Base-by-base conservation (phyloP, 345 rosid genomes). In the Diplotaxis tenuifolia region DNA sequence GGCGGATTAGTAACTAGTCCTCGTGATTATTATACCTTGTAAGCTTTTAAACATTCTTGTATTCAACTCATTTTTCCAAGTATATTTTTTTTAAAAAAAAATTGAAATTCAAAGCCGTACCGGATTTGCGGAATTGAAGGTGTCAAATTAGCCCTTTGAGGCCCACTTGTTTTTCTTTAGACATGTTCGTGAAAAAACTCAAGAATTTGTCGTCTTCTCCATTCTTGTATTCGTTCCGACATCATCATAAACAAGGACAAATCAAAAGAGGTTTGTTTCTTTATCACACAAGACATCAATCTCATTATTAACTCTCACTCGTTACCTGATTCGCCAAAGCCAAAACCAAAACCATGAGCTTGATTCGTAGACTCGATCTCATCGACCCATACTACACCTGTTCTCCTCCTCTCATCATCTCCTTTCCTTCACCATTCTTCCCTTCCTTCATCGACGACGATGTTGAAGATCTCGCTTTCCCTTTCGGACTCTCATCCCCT, bases 401-500 rank as follows among this genome's bases (percentile, higher is more conserved):
- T 60, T 61, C 70, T 1, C 77, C 69, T 53, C 73, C 69, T 53
- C 73, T 72, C 80, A 12, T 77, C 14, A 10, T 77, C 56, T n/a
- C n/a, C n/a, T n/a, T n/a, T n/a, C n/a, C n/a, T n/a, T n/a, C n/a
- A n/a, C n/a, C n/a, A n/a, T 9, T 72, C 50, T 76, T 70, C 28
- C 72, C 73, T 60, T 60, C 72, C 7, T 65, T 76, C 53, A 4
- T 62, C 52, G 76, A 77, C 4, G 77, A 3, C 16, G 47, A 57
- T 1, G 71, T 14, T 1, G 72, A 76, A 49, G 72, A 77, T 58
- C 63, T 77, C 8, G 52, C 23, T 10, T 75, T 75, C 54, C 75
- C 86, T 50, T 78, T 85, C 47, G 87, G 81, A n/a, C 62, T 87
- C 57, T 9, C 83, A 49, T 73, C 65, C 9, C 81, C 79, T 14